A percentile compares a stretch with the other conserved stretches of the same genome.
These are phyloP conservation scores for Hyphopichia khmerensis DNA, from an alignment of 1,139 yeast genomes.

Conservation along the genomic window DNA sequence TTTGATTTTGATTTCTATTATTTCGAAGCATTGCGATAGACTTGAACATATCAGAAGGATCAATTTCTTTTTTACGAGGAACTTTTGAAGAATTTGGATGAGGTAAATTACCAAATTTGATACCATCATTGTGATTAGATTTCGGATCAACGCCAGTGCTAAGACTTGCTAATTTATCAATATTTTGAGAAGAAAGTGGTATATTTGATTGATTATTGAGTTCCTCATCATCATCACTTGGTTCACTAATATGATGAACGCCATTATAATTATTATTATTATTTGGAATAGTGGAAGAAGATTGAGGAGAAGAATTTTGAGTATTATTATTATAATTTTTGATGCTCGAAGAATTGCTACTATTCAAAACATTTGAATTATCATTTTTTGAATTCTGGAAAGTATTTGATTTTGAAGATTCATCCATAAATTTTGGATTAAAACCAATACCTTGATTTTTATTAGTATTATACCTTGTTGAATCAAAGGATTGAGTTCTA, in stretches of 20 bases:
- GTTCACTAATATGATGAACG: slow-evolving; percentile 39
- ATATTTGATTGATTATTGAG: not conserved
- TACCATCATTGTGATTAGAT: slow-evolving; percentile 20
- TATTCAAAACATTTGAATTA: not conserved
- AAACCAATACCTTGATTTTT: slow-evolving; percentile 37
- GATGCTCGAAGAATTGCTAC: not conserved
- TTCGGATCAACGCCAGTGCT: slow-evolving; percentile 1
- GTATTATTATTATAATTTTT: slow-evolving; percentile 4
- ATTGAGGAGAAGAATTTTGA: slow-evolving; percentile 13
- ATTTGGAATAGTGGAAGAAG: slow-evolving; percentile 12
- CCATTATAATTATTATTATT: slow-evolving; percentile 12
- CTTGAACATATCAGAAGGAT: slow-evolving; percentile 81
- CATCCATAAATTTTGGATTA: not conserved
- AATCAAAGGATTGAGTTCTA: slow-evolving; percentile 36
- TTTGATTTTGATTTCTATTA: slow-evolving; percentile 31
- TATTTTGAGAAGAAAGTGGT: not conserved
- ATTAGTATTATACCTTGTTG: slow-evolving; percentile 37
- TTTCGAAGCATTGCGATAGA: slow-evolving; percentile 78
- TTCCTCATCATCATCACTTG: slow-evolving; percentile 24
- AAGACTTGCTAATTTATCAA: not conserved
- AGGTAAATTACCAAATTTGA: slow-evolving; percentile 41
- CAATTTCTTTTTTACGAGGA: slow-evolving; percentile 49
- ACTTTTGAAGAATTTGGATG: slow-evolving; percentile 24
- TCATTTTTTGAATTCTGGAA: not conserved
- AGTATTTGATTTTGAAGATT: slow-evolving; percentile 10